A percentile compares a stretch with the other conserved stretches of the same genome.
These are phyloP conservation scores for Solanum arcanum DNA, from an alignment of 257 asterid species.

Conservation along the genomic window DNA sequence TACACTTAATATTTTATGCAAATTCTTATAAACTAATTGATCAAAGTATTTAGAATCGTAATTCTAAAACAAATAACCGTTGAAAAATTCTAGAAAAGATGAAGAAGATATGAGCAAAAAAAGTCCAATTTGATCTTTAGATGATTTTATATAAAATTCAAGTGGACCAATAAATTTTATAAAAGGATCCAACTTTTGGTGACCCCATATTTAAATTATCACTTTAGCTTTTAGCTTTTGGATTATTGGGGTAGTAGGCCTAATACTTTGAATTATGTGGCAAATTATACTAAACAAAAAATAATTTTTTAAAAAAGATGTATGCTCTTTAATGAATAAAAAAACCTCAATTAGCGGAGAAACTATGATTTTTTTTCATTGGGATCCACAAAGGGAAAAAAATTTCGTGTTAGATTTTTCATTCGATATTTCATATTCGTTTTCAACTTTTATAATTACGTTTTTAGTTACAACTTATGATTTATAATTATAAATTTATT, in stretches of 20 bases:
- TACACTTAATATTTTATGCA: too few relatives aligned
- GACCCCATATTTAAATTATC: background rate
- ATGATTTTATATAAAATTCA: background rate
- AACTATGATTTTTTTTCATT: background rate
- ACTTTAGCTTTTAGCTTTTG: background rate
- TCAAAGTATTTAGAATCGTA: background rate
- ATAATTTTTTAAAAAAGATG: background rate
- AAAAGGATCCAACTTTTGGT: background rate
- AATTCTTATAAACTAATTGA: background rate
- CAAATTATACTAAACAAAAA: background rate
- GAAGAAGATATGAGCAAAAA: background rate
- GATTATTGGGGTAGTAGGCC: background rate
- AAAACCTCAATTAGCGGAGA: background rate
- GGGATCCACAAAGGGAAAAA: background rate
- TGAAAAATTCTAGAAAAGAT: background rate
- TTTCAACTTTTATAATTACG: fast-evolving
- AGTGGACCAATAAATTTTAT: background rate
- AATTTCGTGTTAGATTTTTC: background rate
- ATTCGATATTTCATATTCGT: fast-evolving
- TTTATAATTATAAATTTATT: background rate
- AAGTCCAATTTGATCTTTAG: background rate
- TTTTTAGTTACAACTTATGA: background rate
- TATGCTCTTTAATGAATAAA: background rate
- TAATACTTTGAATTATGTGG: background rate
- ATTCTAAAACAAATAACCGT: too few relatives aligned